Evolutionary conservation across 208 protist genomes (phyloP), one percentile per base, ranked within the genome.

Genomic region (Trypanosoma melophagium): DNA sequence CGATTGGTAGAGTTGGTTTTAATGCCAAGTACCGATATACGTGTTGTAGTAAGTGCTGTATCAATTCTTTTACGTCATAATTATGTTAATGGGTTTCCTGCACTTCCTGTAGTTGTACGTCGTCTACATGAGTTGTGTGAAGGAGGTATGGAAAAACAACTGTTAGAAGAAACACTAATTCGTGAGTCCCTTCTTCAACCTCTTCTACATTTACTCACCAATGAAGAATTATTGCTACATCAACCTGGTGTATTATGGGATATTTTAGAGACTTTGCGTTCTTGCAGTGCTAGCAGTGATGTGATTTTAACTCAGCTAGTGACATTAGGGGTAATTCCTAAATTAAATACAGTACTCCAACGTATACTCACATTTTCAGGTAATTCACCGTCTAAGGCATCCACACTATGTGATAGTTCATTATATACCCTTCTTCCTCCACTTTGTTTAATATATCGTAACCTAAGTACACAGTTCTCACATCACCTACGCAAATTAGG

Each of bases 131-230:
- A 72, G 28, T n/a, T 77, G 40, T 68, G 69, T 70, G 19, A 70
- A 50, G 19, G 64, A 49, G 56, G 42, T 28, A 17, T 53, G 17
- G 57, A 61, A 8, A 52, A 31, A 31, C 38, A 62, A 28, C 51
- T 55, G 1, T 51, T 88, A 47, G 76, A 78, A 12, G 57, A 66
- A 22, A 65, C 78, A 66, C 17, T 92, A 13, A 69, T 70, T 47
- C 77, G 69, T 41, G 86, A 92, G 60, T 22, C 41, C 8, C 31
- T 80, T 22, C 50, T 87, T 35, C 72, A 83, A 42, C 78, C 72
- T 42, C 55, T 92, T 41, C 60, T 86, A 14, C 65, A 81, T 38
- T 0, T 86, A 25, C 52, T 87, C 16, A 55, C 7, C 19, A 67
- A 47, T 45, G 72, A 67, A 17, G 71, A 62, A 21, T n/a, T 69